Evolutionary conservation across 2,329 filamentous ascomycete genomes (phyloP), one percentile per base, ranked within the genome.

Genomic region (Ophiostoma himal-ulmi): DNA sequence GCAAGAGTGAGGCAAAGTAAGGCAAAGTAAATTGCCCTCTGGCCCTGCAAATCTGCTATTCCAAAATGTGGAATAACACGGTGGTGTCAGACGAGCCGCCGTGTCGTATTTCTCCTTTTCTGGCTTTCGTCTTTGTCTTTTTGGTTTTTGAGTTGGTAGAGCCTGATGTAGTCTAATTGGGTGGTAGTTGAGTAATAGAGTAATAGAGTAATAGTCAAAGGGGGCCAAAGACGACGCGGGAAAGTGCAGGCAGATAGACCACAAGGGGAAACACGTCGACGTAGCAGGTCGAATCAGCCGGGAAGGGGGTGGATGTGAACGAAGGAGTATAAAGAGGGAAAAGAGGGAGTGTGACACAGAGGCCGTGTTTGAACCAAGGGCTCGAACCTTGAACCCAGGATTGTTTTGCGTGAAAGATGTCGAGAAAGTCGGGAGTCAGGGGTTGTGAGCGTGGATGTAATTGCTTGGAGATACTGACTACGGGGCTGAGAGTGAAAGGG

Each of bases 301-400:
- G 34, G 62, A 39, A 39, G 62, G 36, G 34, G 60, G 60, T 36
- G 60, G 11, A 37, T 64, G 57, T n/a, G 57, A 64, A 30, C 57
- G 34, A 64, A 34, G 30, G 60, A n/a, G 10, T n/a, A 26, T 26
- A 20, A 48, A 48, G 62, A 11, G 8, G 34, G 36, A 26, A 20
- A 13, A 13, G 34, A 22, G 62, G 36, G 62, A 65, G 36, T 64
- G 60, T 65, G 62, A 39, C 36, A 65, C 62, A 65, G 62, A 22
- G 36, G 26, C 36, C 62, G 62, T 65, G 62, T 65, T 65, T 65
- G 62, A 65, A 65, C 62, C 62, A 65, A 57, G 36, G 20, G 62
- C 34, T 65, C 36, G 34, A 65, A 36, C 62, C 60, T 64, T 64
- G 60, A 64, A 36, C 34, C 30, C 52, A 37, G 60, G 60, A 30